Conservation (phyloP, 805 yeast genomes). For the Candida caryicola region DNA sequence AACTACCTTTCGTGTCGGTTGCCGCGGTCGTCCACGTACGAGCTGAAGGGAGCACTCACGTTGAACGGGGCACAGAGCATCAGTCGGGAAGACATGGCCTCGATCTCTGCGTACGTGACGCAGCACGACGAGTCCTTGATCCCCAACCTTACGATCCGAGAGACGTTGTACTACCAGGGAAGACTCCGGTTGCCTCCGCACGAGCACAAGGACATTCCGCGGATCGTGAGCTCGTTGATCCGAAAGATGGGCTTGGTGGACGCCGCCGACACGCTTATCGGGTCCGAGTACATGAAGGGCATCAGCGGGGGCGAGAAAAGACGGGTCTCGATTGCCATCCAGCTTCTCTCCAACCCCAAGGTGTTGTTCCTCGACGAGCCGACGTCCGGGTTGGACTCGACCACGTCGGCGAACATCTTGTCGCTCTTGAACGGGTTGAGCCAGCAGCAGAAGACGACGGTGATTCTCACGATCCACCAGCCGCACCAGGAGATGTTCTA, state of each 20-base stretch:
- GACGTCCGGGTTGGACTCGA: slow-evolving; percentile 82
- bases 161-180: slow-evolving; percentile 73
- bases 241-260: slow-evolving; percentile 66
- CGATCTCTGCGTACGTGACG: slow-evolving; percentile 67
- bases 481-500: slow-evolving; percentile 68
- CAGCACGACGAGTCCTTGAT: slow-evolving; percentile 77
- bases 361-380: slow-evolving; percentile 81
- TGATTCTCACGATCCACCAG: slow-evolving; percentile 76
- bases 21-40: slow-evolving; percentile 17
- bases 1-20: slow-evolving; percentile 63
- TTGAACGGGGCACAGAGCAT: slow-evolving; percentile 27
- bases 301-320: slow-evolving; percentile 63
- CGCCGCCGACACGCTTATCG: slow-evolving; percentile 67
- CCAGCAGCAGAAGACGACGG: slow-evolving; percentile 57
- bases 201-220: slow-evolving; percentile 37
- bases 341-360: slow-evolving; percentile 68
- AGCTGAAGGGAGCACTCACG: slow-evolving; percentile 23
- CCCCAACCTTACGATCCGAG: slow-evolving; percentile 71
- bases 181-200: slow-evolving; percentile 59
- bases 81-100: slow-evolving; percentile 21
- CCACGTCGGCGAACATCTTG: slow-evolving; percentile 69
- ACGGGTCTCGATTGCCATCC: slow-evolving; percentile 78
- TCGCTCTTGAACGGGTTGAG: slow-evolving; percentile 58
- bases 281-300: slow-evolving; percentile 37
- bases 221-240: slow-evolving; percentile 56